Percentiles rank a stretch among this genome's conserved stretches.
Evolutionary conservation across 768 basidiomycete species (phyloP).

Genomic region (Rhodotorula babjevae): DNA sequence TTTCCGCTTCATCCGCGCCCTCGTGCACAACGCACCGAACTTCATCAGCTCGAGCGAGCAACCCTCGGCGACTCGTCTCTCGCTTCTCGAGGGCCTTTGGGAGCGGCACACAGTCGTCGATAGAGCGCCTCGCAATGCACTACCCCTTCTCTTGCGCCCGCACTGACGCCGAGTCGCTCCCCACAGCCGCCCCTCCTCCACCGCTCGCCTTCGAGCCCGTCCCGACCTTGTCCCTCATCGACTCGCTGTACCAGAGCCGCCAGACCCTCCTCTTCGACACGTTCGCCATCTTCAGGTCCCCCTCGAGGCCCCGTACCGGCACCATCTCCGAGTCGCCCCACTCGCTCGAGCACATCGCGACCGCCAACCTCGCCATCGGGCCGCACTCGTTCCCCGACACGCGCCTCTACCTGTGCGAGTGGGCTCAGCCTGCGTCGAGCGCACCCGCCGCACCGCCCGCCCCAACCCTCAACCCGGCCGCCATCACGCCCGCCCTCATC

Average conservation of each 20-base stretch:
- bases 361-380: slow-evolving; percentile 21
- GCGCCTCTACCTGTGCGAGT: slow-evolving; percentile 16
- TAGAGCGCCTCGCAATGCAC: too few relatives aligned
- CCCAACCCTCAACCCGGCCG: not conserved
- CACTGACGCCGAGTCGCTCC: not conserved
- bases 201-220: not conserved
- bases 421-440: not conserved
- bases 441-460: not conserved
- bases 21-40: too few relatives aligned
- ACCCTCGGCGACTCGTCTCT: too few relatives aligned
- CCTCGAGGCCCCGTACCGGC: not conserved
- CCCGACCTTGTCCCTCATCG: slow-evolving; percentile 17
- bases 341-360: slow-evolving; percentile 9
- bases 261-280: slow-evolving; percentile 10
- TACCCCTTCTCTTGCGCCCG: too few relatives aligned
- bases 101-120: accelerated
- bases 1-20: too few relatives aligned
- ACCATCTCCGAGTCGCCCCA: slow-evolving; percentile 4
- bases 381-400: slow-evolving; percentile 26
- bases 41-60: too few relatives aligned
- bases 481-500: slow-evolving; percentile 29
- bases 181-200: not conserved
- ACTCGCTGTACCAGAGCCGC: slow-evolving; percentile 18
- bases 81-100: too few relatives aligned
- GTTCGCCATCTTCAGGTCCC: slow-evolving; percentile 8